These are phyloP conservation scores for Eucalyptus paniculata DNA, from an alignment of 345 rosid species.

Conservation along the genomic window DNA sequence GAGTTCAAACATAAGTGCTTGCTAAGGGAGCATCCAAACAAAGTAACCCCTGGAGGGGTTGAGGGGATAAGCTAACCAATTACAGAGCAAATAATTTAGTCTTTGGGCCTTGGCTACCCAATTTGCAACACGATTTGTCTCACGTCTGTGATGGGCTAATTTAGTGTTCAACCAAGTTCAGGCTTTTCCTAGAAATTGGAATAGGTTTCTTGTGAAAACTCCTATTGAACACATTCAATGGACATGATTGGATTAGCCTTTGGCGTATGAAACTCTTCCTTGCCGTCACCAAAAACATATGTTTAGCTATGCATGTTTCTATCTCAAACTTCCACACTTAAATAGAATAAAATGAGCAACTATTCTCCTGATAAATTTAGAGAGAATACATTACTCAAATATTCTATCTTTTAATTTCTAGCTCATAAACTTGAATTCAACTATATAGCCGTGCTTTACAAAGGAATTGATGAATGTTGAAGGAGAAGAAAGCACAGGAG, in stretches of 20 bases:
- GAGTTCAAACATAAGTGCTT: no score
- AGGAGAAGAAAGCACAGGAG: neutral
- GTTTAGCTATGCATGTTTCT: neutral
- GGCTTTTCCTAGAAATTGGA: constrained; percentile 68
- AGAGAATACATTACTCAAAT: neutral
- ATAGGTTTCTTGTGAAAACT: constrained; percentile 32
- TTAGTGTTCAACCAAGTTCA: constrained; percentile 37
- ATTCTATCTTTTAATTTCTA: neutral
- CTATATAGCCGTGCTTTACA: neutral
- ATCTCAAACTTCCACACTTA: no score
- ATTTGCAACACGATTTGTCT: fast-evolving
- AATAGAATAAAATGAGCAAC: neutral
- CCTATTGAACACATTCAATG: constrained; percentile 2
- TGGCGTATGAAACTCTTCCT: constrained; percentile 16
- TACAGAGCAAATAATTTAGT: no score
- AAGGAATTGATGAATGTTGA: neutral
- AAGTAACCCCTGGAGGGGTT: no score
- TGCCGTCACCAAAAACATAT: constrained; percentile 10
- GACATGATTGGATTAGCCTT: constrained; percentile 7
- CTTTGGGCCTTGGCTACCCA: no score
- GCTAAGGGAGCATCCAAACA: no score
- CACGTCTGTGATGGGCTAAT: no score
- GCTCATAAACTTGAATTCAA: neutral
- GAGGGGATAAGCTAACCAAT: no score
- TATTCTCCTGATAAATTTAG: neutral